A percentile compares a stretch with the other conserved stretches of the same genome.
phyloP scores from a whole-genome alignment of 2,329 filamentous ascomycete genomes.

The Paraphaeosphaeria minitans region DNA sequence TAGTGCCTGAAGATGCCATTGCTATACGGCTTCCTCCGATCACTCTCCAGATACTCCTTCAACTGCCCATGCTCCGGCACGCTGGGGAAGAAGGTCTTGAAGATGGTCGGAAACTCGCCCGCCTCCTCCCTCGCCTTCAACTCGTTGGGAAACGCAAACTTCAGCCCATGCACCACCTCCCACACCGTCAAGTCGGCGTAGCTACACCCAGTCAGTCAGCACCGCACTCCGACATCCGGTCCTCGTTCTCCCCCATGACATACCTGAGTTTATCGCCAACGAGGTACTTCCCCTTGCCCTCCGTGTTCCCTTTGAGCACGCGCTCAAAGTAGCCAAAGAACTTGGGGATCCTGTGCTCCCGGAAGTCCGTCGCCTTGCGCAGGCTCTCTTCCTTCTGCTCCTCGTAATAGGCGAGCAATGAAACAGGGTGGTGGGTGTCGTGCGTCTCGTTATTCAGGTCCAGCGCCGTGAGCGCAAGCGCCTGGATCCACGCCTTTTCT shows the following conservation, averaged over 20 bases:
- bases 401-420: slow-evolving; percentile 67
- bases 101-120: slow-evolving; percentile 63
- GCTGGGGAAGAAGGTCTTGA: slow-evolving; percentile 64
- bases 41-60: slow-evolving; percentile 71
- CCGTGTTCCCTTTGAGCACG: slow-evolving; percentile 63
- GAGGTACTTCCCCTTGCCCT: slow-evolving; percentile 65
- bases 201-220: slow-evolving; percentile 27
- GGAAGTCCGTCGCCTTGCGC: slow-evolving; percentile 62
- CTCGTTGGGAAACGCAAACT: slow-evolving; percentile 73
- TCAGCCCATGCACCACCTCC: slow-evolving; percentile 64
- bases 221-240: background rate
- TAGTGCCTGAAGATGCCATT: slow-evolving; percentile 75
- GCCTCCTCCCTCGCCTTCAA: slow-evolving; percentile 58
- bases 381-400: slow-evolving; percentile 73
- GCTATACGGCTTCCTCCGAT: slow-evolving; percentile 65
- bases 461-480: slow-evolving; percentile 69
- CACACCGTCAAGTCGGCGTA: slow-evolving; percentile 77
- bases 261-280: slow-evolving; percentile 64
- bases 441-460: slow-evolving; percentile 76
- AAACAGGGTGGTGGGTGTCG: slow-evolving; percentile 76
- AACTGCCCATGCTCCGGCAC: slow-evolving; percentile 68
- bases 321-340: slow-evolving; percentile 74
- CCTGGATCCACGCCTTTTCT: slow-evolving; percentile 64
- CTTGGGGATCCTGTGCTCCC: slow-evolving; percentile 69
- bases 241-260: background rate